Evolutionary conservation across 768 basidiomycete genomes (phyloP).

Genomic region (Mycena galopus): DNA sequence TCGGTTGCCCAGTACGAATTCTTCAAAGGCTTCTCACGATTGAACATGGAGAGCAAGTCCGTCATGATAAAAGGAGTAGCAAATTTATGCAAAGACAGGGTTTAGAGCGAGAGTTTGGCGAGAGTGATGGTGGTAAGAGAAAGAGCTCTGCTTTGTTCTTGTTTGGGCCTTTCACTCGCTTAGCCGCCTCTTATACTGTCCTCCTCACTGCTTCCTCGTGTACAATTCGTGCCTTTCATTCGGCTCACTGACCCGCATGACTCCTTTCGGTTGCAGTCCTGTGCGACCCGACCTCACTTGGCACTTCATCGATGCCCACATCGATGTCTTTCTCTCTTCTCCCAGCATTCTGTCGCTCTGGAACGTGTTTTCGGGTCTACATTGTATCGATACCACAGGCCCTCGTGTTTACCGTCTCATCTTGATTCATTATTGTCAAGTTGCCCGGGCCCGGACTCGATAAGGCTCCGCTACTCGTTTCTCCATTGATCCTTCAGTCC

Average conservation of each 20-base stretch:
- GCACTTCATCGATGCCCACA: not conserved
- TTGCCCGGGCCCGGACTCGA: not conserved
- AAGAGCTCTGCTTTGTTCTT: conserved; percentile 9
- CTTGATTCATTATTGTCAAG: not conserved
- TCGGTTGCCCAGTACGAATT: conserved; percentile 90
- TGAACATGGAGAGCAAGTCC: conserved; percentile 12
- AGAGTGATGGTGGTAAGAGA: conserved; percentile 26
- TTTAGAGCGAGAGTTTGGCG: conserved; percentile 22
- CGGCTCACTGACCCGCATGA: not conserved
- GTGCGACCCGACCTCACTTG: conserved; percentile 6
- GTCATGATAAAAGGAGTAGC: conserved; percentile 12
- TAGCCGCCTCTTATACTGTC: not conserved
- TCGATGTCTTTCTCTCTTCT: not conserved
- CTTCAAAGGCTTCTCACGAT: conserved; percentile 72
- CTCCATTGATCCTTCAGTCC: not conserved
- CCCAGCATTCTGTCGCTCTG: not conserved
- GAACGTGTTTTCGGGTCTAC: not conserved
- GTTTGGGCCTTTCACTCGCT: not conserved
- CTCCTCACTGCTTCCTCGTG: conserved; percentile 15
- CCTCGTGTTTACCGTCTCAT: not conserved
- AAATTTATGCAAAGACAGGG: conserved; percentile 17
- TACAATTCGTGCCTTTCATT: too few species aligned
- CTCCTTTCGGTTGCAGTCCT: conserved; percentile 1
- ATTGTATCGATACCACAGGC: not conserved
- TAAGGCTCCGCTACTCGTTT: not conserved